Evolutionary conservation across 441 rosid species (phyloP).

Genomic region (Adansonia gregorii): DNA sequence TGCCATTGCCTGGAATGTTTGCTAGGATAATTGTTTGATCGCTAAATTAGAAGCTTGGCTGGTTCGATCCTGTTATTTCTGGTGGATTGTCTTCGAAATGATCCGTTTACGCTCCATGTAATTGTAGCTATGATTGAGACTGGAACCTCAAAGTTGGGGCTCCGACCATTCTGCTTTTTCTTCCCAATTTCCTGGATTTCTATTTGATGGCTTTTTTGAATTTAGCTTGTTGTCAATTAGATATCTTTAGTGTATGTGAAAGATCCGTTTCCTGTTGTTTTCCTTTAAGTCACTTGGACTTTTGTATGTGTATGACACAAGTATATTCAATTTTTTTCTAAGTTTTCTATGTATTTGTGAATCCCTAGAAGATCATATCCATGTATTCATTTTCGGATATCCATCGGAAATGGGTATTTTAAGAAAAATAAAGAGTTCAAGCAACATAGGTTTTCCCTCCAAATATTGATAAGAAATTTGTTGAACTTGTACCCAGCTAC

Average conservation of each 20-base stretch:
- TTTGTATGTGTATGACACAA: too few species aligned
- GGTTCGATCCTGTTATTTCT: neutral
- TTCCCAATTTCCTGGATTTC: neutral
- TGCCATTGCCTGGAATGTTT: neutral
- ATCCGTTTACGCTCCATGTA: neutral
- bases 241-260: neutral
- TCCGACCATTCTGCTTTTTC: neutral
- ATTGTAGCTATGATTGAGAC: neutral
- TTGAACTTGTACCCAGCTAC: neutral
- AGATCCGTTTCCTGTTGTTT: neutral
- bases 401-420: too few species aligned
- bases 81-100: conserved; percentile 7
- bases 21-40: neutral
- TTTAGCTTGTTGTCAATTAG: neutral
- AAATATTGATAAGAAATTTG: neutral
- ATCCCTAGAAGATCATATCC: too few species aligned
- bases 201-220: neutral
- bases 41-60: neutral
- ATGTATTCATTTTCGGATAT: too few species aligned
- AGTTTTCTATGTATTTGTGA: too few species aligned
- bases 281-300: too few species aligned
- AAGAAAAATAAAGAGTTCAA: too few species aligned
- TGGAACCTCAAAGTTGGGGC: neutral
- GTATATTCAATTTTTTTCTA: too few species aligned
- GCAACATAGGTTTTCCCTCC: neutral